These are phyloP conservation scores for Coemansia sp. DNA, from an alignment of 192 early-diverging fungal genomes.

Conservation along the genomic window DNA sequence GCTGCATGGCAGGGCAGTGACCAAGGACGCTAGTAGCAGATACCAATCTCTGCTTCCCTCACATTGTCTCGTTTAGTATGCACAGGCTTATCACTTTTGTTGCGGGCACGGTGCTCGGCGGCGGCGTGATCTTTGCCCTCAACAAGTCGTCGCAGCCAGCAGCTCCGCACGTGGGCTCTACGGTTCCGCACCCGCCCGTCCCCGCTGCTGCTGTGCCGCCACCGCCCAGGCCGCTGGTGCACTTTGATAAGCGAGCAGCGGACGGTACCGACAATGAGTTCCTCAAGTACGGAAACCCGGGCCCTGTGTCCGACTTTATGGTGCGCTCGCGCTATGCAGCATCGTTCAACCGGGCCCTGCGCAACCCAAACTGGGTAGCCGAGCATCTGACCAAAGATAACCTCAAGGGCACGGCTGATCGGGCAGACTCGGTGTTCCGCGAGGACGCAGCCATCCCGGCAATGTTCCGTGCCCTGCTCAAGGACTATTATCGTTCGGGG, in stretches of 20 bases:
- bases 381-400: conserved; percentile 62
- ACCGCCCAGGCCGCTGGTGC: background rate
- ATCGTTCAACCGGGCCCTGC: conserved; percentile 69
- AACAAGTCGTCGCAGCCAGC: background rate
- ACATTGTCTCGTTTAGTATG: conserved; percentile 17
- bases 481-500: conserved; percentile 74
- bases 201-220: background rate
- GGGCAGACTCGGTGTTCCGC: conserved; percentile 64
- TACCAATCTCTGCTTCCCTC: background rate
- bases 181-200: background rate
- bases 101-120: conserved; percentile 36
- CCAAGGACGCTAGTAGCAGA: background rate
- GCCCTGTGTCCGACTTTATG: conserved; percentile 71
- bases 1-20: too few relatives aligned
- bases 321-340: conserved; percentile 63
- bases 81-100: conserved; percentile 38
- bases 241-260: background rate
- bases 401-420: conserved; percentile 51
- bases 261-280: conserved; percentile 25
- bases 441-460: conserved; percentile 70
- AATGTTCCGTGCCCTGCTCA: conserved; percentile 66
- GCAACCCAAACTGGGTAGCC: conserved; percentile 74
- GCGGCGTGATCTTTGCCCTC: conserved; percentile 32
- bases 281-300: conserved; percentile 45
- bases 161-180: background rate